Base-by-base conservation (phyloP, 2,329 filamentous ascomycete genomes). In the Colletotrichum zoysiae region DNA sequence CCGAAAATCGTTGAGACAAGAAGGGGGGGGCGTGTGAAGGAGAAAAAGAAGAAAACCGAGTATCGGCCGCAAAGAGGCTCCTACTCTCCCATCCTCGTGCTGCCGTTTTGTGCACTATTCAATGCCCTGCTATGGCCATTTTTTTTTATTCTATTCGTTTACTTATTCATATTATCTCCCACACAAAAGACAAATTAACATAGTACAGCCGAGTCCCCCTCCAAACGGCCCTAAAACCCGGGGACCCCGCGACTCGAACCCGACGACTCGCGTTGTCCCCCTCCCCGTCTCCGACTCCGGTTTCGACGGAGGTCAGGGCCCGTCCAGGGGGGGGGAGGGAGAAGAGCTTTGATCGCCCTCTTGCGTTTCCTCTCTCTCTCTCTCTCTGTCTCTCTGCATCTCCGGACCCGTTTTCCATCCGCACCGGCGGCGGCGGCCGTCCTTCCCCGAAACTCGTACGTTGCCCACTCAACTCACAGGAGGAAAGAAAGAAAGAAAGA, bases 261-360 rank as follows among this genome's bases (percentile, higher is more conserved):
- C 30, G 30, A 30, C 55, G 55, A 58, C 35, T 58, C 55, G 35
- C 55, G 55, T 42, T 42, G 5, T 9, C 30, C 20, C 16, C 2
- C 14, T 9, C 38, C 30, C 30, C 30, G 30, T 30, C 30, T 30
- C 30, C 59, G 59, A 50, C 33, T 62, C 46, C n/a, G 48, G 33
- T 5, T 3, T n/a, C 26, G 46, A 62, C 59, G 59, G 46, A 62
- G 51, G 20, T 62, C 51, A 33, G 46, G 30, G 30, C 3, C 60
- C 60, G 60, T 42, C 46, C 1, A 40, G 33, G 44, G 33, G 35
- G 8, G 46, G 59, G 59, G 30, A 40, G 59, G 30, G 30, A 26
- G 26, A 26, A 30, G 4, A 30, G 30, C 60, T 30, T 23, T 50
- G 59, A 30, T 46, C 59, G 51, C 33, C 33, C 18, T 44, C 18